Evolutionary conservation across 2,329 filamentous ascomycete genomes (phyloP).

Genomic region (Cladosporium halotolerans): DNA sequence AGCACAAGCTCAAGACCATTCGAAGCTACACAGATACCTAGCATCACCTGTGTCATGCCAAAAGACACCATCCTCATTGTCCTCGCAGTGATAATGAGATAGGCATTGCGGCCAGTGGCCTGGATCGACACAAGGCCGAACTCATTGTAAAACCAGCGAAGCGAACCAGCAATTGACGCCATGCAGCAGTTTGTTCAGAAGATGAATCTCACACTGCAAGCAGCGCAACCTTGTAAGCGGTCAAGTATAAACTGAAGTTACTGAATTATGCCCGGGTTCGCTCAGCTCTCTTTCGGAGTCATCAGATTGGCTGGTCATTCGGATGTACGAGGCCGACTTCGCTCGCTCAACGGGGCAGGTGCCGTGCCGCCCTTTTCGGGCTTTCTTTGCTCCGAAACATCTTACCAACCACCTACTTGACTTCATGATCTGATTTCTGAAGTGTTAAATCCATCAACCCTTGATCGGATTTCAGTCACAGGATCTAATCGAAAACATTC

Average conservation of each 20-base stretch:
- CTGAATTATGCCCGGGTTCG: no score
- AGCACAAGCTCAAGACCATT: constrained; percentile 1
- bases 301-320: neutral
- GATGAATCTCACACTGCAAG: neutral
- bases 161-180: constrained; percentile 18
- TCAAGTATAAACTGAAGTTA: no score
- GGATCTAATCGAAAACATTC: no score
- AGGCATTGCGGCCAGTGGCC: constrained; percentile 39
- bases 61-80: constrained; percentile 30
- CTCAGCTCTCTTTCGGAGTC: neutral
- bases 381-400: neutral
- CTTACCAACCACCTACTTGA: no score
- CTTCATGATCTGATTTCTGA: no score
- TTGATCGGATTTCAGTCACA: no score
- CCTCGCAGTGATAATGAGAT: constrained; percentile 50
- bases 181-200: constrained; percentile 13
- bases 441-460: no score
- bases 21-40: constrained; percentile 18
- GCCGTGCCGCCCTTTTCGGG: neutral
- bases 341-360: neutral
- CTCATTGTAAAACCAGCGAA: constrained; percentile 28
- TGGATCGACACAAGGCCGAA: constrained; percentile 29
- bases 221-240: no score
- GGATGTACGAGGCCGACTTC: constrained; percentile 1
- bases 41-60: constrained; percentile 26